Evolutionary conservation across 140 eudicot species (phyloP), one percentile per base, ranked within the genome.

Genomic region (Oenanthe javanica): DNA sequence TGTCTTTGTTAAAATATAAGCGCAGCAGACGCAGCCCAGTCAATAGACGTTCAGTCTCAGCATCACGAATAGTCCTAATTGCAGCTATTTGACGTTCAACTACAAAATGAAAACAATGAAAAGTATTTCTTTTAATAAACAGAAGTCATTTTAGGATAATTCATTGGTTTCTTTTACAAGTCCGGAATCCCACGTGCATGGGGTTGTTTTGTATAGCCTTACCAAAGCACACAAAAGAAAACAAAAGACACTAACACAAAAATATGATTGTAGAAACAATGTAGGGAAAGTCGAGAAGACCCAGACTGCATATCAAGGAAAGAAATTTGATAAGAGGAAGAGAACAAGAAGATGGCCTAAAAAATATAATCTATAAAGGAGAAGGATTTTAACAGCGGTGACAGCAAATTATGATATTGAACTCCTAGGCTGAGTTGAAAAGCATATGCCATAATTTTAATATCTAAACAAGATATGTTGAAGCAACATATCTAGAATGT

Each of bases 71-170:
- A 15, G 91, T 85, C 83, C 93, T 86, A 75, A 92, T 87, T 63
- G 91, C 92, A 83, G 93, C 87, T 84, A 57, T 77, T 80, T 90
- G 97, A 13, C 93, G 91, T 72, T 89, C 92, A 81, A 89, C 96
- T 92, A 86, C 40, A 87, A 71, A 48, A 19, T 36, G 36, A 79
- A 25, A 18, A 45, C 40, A 81, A 75, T 16, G 4, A 57, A 18
- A 16, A 75, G 14, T 66, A 13, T 7, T 21, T 59, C 61, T 48
- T 75, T 4, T 48, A 59, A 6, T 72, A 23, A n/a, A n/a, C 14
- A n/a, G 36, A 75, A 48, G 6, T 75, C 6, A 48, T n/a, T 4
- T 23, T 23, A 23, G 10, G 50, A 48, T 23, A 75, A 46, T 23
- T n/a, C 15, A n/a, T 13, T 15, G 11, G 1, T 48, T 45, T 73